These are phyloP conservation scores for Tranzscheliella williamsii DNA, from an alignment of 1,284 basidiomycete species.

Conservation along the genomic window DNA sequence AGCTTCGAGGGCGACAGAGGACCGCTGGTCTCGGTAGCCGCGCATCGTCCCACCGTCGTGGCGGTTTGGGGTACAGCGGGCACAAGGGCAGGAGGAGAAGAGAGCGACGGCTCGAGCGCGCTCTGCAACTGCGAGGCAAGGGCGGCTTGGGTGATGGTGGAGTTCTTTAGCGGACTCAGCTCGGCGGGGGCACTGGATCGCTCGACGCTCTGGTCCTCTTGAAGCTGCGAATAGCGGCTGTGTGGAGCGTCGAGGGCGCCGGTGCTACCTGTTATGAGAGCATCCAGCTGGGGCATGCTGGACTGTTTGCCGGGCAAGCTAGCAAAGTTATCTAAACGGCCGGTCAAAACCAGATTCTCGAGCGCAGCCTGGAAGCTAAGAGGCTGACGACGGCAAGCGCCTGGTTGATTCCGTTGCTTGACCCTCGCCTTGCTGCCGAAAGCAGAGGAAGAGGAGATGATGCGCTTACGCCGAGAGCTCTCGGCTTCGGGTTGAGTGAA, in stretches of 20 bases:
- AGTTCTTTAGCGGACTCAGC: constrained; percentile 25
- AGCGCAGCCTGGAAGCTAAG: constrained; percentile 52
- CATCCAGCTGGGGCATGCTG: constrained; percentile 27
- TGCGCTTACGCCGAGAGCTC: constrained; percentile 23
- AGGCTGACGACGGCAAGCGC: constrained; percentile 34
- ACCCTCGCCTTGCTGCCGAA: constrained; percentile 51
- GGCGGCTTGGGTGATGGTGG: constrained; percentile 20
- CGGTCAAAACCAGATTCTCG: constrained; percentile 34
- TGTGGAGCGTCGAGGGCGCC: constrained; percentile 28
- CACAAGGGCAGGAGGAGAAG: too few species aligned
- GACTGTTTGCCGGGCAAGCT: constrained; percentile 28
- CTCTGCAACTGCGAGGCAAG: constrained; percentile 20
- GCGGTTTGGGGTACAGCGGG: background rate
- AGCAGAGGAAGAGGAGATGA: constrained; percentile 48
- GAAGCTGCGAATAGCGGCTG: constrained; percentile 3
- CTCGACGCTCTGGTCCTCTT: constrained; percentile 5
- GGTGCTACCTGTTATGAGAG: constrained; percentile 23
- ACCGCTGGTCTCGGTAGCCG: constrained; percentile 28
- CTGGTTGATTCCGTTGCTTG: constrained; percentile 45
- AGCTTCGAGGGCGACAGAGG: constrained; percentile 37
- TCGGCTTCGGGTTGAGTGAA: constrained; percentile 16
- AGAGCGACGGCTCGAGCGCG: constrained; percentile 11
- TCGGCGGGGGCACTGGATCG: constrained; percentile 35
- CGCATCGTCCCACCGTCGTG: constrained; percentile 8
- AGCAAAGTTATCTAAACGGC: constrained; percentile 31